A percentile compares a stretch with the other conserved stretches of the same genome.
Conservation (phyloP, 148 eudicot genomes). For the Euryodendron excelsum region DNA sequence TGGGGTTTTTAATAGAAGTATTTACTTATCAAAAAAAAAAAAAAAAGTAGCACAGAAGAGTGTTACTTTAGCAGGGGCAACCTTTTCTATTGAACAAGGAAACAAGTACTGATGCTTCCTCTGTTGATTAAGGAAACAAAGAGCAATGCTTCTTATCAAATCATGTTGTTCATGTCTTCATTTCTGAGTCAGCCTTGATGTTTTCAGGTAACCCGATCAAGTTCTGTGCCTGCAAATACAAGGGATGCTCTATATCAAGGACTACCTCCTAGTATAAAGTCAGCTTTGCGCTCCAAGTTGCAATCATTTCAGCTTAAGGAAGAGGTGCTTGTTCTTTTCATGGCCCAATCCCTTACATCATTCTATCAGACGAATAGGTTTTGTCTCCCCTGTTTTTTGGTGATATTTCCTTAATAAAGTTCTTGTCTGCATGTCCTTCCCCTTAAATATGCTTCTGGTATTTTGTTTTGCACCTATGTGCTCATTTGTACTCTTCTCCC, state of each 20-base stretch:
- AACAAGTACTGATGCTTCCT: not conserved
- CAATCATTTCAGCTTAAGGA: constrained; percentile 67
- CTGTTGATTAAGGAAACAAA: not conserved
- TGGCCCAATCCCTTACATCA: not conserved
- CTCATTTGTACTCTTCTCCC: not conserved
- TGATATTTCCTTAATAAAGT: not conserved
- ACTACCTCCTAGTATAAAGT: constrained; percentile 77
- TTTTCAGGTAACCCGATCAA: constrained; percentile 82
- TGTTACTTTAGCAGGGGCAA: too few species aligned
- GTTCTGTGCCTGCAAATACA: constrained; percentile 83
- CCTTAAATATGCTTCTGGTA: not conserved
- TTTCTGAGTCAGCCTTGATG: constrained; percentile 10
- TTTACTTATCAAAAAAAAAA: too few species aligned
- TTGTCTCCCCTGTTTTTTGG: not conserved
- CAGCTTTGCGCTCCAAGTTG: constrained; percentile 71
- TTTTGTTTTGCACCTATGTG: not conserved
- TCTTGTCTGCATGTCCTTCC: not conserved
- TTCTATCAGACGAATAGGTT: not conserved
- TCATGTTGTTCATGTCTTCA: not conserved
- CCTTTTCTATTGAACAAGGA: too few species aligned
- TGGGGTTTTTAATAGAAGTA: too few species aligned
- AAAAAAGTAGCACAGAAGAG: too few species aligned
- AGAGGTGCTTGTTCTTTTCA: constrained; percentile 51
- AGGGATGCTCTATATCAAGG: constrained; percentile 95
- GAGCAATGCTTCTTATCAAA: not conserved